Percentiles rank a stretch among this genome's conserved stretches.
Conservation (phyloP, 2,329 filamentous ascomycete species). For the Trichoderma guizhouense region DNA sequence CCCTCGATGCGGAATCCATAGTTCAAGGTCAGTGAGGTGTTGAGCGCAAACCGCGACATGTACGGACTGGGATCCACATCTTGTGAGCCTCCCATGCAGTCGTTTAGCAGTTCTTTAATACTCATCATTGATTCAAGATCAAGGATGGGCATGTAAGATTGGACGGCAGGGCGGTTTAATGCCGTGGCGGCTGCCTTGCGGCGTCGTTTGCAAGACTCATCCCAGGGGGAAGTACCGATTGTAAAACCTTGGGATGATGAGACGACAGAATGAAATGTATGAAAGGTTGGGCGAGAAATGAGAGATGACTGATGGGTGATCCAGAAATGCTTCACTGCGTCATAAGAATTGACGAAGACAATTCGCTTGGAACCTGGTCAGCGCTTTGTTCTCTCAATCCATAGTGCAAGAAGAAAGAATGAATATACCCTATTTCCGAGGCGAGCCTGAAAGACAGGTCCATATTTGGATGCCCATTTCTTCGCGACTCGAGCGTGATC, state of each 20-base stretch:
- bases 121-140: constrained; percentile 71
- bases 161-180: constrained; percentile 70
- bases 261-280: constrained; percentile 79
- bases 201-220: constrained; percentile 73
- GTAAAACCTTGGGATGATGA: constrained; percentile 76
- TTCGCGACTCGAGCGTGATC: constrained; percentile 53
- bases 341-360: constrained; percentile 75
- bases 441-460: constrained; percentile 63
- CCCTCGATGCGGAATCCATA: constrained; percentile 75
- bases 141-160: constrained; percentile 78
- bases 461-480: constrained; percentile 58
- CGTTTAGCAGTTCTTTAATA: constrained; percentile 67
- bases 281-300: constrained; percentile 72
- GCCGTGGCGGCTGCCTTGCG: constrained; percentile 78
- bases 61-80: constrained; percentile 71
- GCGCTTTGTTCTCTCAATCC: neutral
- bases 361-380: constrained; percentile 49
- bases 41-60: constrained; percentile 72
- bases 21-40: constrained; percentile 73
- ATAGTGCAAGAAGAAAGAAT: neutral
- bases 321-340: constrained; percentile 70
- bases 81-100: constrained; percentile 57
- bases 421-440: constrained; percentile 61
- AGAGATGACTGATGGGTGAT: constrained; percentile 74
- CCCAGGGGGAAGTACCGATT: constrained; percentile 80